Percentiles rank a stretch among this genome's conserved stretches.
These are phyloP conservation scores for Globisporangium middletonii DNA, from an alignment of 352 stramenopile species.

Conservation along the genomic window DNA sequence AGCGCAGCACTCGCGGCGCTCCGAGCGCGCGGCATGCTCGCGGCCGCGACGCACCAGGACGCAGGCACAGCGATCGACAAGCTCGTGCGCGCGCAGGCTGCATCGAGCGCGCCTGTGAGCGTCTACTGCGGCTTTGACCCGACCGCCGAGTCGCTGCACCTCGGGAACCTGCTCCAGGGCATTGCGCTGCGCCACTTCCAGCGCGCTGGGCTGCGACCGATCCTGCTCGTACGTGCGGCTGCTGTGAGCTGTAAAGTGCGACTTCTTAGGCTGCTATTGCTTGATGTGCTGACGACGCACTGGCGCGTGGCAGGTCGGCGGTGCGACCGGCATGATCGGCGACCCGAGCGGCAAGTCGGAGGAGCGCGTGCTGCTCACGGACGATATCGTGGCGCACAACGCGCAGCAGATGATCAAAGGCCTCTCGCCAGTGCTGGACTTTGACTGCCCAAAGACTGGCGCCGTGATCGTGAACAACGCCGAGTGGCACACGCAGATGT, in stretches of 20 bases:
- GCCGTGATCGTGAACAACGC: constrained; percentile 98
- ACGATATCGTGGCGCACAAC: constrained; percentile 91
- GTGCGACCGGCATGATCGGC: constrained; percentile 92
- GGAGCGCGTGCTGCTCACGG: constrained; percentile 92
- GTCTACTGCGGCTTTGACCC: constrained; percentile 91
- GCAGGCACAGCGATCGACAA: constrained; percentile 48
- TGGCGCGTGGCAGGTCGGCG: constrained; percentile 35
- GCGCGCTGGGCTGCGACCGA: constrained; percentile 81
- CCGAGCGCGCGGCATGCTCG: constrained; percentile 63
- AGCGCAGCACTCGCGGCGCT: constrained; percentile 60
- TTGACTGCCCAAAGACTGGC: constrained; percentile 83
- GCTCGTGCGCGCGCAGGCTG: constrained; percentile 17
- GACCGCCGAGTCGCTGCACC: constrained; percentile 88
- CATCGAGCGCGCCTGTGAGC: constrained; percentile 17
- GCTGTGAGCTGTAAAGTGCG: not conserved
- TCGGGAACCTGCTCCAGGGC: constrained; percentile 87
- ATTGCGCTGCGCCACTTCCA: constrained; percentile 88
- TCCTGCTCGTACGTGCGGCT: constrained; percentile 54
- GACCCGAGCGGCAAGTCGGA: constrained; percentile 98
- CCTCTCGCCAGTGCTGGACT: constrained; percentile 93
- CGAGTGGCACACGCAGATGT: constrained; percentile 94
- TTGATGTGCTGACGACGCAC: too few relatives aligned
- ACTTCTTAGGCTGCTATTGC: not conserved
- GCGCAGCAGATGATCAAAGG: constrained; percentile 87
- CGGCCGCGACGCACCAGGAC: constrained; percentile 62